Evolutionary conservation across 306 rosid genomes (phyloP).

Genomic region (Ormosia emarginata): DNA sequence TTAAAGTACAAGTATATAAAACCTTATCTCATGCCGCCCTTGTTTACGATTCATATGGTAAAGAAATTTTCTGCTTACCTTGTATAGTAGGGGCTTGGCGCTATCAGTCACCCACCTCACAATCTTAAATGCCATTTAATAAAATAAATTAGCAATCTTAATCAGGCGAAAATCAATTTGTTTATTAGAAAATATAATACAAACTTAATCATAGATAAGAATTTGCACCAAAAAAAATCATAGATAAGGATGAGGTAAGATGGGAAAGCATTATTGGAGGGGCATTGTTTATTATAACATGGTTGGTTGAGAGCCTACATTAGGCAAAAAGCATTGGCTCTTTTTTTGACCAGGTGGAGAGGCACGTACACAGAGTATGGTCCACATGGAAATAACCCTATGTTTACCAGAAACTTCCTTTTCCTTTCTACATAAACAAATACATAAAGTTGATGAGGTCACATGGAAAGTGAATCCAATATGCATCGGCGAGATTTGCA

Average conservation of each 20-base stretch:
- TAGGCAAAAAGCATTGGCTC: conserved; percentile 25
- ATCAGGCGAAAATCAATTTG: not conserved
- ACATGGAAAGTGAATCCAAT: conserved; percentile 34
- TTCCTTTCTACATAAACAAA: not conserved
- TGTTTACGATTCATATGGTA: not conserved
- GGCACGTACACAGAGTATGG: conserved; percentile 16
- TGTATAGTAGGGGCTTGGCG: not conserved
- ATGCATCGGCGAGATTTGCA: conserved; percentile 33
- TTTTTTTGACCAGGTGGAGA: conserved; percentile 25
- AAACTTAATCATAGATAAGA: conserved; percentile 31
- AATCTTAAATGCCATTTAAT: not conserved
- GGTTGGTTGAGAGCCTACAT: not conserved
- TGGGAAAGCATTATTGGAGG: conserved; percentile 24
- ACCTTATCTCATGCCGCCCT: conserved; percentile 13
- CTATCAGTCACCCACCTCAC: not conserved
- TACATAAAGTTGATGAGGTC: conserved; percentile 38
- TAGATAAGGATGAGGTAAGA: conserved; percentile 35
- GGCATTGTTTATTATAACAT: not conserved
- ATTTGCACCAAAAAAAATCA: no score
- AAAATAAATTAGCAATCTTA: not conserved
- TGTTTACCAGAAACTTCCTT: conserved; percentile 33
- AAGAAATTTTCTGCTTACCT: not conserved
- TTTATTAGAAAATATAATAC: not conserved
- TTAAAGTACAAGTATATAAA: not conserved
- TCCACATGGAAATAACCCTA: conserved; percentile 23